Evolutionary conservation across 1,284 basidiomycete species (phyloP), one percentile per base, ranked within the genome.

Genomic region (Trichosporon faecale): DNA sequence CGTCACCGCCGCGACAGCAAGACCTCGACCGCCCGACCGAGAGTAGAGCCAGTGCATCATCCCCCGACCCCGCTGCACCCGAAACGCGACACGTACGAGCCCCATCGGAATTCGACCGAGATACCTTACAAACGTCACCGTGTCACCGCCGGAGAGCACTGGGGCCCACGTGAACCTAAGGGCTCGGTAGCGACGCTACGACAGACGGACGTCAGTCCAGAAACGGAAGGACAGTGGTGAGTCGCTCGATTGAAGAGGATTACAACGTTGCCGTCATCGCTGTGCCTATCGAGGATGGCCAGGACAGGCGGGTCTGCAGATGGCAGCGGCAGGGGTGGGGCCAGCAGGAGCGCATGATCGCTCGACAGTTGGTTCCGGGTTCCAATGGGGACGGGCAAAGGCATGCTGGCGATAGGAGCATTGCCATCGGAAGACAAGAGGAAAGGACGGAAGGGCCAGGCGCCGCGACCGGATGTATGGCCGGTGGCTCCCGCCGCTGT

Each of bases 151-250:
- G 18, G 16, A 44, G 3, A 52, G 21, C 6, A 23, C 23, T 25
- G 49, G 49, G 21, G 49, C 49, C 49, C 49, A 52, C 49, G 49
- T 52, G 49, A 52, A 52, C 49, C 49, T 23, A 52, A 52, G 49
- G 49, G 49, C 6, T 52, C 49, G 49, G 49, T 52, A 52, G 49
- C 49, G 25, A 52, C 49, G 23, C 40, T 44, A 44, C 40, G 40
- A n/a, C n/a, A n/a, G n/a, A n/a, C n/a, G n/a, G n/a, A n/a, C n/a
- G n/a, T n/a, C n/a, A n/a, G n/a, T n/a, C n/a, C n/a, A n/a, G n/a
- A n/a, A n/a, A n/a, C n/a, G 23, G 18, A 52, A 52, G 49, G 49
- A 52, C n/a, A 23, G n/a, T 25, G 23, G 49, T 52, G 49, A 52
- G 49, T 52, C 7, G 21, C 49, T 25, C 49, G 23, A 52, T 52